Evolutionary conservation across 768 basidiomycete genomes (phyloP), one percentile per base, ranked within the genome.

Genomic region (Artomyces pyxidatus): DNA sequence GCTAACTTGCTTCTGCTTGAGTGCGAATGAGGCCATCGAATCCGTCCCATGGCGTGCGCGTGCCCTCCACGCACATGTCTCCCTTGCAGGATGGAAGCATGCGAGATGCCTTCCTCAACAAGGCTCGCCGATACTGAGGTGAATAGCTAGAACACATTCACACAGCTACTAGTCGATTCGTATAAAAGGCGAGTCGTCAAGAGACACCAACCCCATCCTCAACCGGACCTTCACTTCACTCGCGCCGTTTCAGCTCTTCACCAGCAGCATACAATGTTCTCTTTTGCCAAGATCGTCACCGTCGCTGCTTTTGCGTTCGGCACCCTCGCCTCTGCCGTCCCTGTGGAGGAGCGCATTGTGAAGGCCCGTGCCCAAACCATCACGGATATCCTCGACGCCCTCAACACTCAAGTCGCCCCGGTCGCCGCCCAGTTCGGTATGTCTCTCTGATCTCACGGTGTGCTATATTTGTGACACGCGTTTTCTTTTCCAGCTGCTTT

Each of bases 231-330:
- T n/a, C n/a, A n/a, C n/a, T n/a, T n/a, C n/a, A n/a, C n/a, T n/a
- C n/a, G n/a, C n/a, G n/a, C n/a, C n/a, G n/a, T n/a, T n/a, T 35
- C 32, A 35, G 32, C 32, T 35, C 32, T 41, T 41, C 39, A 4
- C 5, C 12, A 14, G 11, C 12, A 14, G 14, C 22, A n/a, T 21
- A 21, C 3, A 12, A 46, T 46, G 45, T 46, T 37, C 45, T 44
- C 43, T 19, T 46, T 46, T 22, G 25, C 37, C 32, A 46, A 46
- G 45, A n/a, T 46, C 45, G 45, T 35, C 19, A 46, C 45, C 22
- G 26, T 46, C 45, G 45, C 45, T n/a, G 37, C 23, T 21, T 17
- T 46, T 28, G 45, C 45, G 30, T 46, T 46, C 45, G 28, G 45
- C 45, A 46, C 45, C 32, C 32, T 46, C n/a, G 45, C 27, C 12